These are phyloP conservation scores for Boletellus ananas DNA, from an alignment of 768 basidiomycete species.

Conservation along the genomic window DNA sequence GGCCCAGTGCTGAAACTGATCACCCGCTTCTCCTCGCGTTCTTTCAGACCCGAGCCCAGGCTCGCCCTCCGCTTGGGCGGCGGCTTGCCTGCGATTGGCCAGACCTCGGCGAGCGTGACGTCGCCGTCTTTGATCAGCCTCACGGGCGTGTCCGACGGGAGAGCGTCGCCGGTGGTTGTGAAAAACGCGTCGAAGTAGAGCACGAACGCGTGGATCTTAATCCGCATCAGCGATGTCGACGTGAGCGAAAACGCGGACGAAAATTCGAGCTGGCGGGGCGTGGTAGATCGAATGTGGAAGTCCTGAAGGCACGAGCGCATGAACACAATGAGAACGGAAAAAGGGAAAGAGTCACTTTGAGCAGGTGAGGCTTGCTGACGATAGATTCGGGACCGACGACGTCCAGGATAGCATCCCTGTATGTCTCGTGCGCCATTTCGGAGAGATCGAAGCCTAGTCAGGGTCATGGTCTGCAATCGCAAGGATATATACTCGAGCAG, in stretches of 20 bases:
- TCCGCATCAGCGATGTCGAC: conserved; percentile 56
- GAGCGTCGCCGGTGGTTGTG: conserved; percentile 51
- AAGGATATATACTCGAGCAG: neutral
- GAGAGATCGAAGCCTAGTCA: conserved; percentile 80
- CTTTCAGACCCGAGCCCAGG: conserved; percentile 40
- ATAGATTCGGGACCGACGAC: conserved; percentile 64
- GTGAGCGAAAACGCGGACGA: conserved; percentile 67
- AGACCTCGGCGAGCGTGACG: conserved; percentile 66
- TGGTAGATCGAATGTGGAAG: conserved; percentile 62
- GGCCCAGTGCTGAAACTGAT: conserved; percentile 92
- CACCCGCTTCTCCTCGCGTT: conserved; percentile 37
- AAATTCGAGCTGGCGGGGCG: conserved; percentile 75
- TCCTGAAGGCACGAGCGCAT: conserved; percentile 48
- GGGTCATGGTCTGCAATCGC: neutral
- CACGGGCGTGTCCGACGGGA: conserved; percentile 50
- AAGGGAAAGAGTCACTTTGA: conserved; percentile 53
- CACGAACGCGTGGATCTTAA: conserved; percentile 73
- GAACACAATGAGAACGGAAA: too few relatives aligned
- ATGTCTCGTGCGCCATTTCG: conserved; percentile 71
- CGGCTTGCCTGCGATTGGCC: conserved; percentile 70
- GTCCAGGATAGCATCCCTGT: conserved; percentile 82
- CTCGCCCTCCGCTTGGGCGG: conserved; percentile 60
- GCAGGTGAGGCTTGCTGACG: conserved; percentile 54
- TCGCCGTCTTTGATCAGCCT: conserved; percentile 57
- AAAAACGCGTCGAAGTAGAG: conserved; percentile 98